A percentile compares a stretch with the other conserved stretches of the same genome.
Evolutionary conservation across 2,329 filamentous ascomycete species (phyloP).

Genomic region (Colletotrichum euphorbiae): DNA sequence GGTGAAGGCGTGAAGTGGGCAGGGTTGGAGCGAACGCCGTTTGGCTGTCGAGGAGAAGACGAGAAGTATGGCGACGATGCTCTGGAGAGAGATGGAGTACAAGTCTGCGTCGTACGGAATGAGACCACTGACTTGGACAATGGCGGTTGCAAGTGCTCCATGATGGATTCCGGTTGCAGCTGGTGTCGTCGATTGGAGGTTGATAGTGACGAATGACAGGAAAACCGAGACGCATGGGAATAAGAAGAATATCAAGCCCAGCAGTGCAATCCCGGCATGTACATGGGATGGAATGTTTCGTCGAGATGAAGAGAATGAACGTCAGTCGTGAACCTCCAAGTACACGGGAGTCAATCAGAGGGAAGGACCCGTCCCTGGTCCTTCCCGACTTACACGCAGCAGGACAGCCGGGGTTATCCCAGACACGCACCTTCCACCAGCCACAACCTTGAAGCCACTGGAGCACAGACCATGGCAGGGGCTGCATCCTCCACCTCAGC

Average conservation of each 20-base stretch:
- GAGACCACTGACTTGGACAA: not conserved
- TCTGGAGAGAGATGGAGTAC: not conserved
- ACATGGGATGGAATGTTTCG: too few relatives aligned
- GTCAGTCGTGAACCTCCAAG: not conserved
- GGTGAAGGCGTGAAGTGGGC: not conserved
- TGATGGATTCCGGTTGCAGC: not conserved
- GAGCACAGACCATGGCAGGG: constrained; percentile 11
- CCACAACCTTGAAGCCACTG: constrained; percentile 10
- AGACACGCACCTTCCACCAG: not conserved
- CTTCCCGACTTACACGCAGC: constrained; percentile 36
- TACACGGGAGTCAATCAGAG: not conserved
- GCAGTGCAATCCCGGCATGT: too few relatives aligned
- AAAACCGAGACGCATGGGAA: too few relatives aligned
- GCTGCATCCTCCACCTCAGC: not conserved
- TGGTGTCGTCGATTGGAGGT: too few relatives aligned
- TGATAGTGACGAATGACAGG: too few relatives aligned
- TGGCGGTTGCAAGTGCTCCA: not conserved
- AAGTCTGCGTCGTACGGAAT: not conserved
- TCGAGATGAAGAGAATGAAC: not conserved
- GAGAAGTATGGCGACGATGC: constrained; percentile 23
- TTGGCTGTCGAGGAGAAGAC: not conserved
- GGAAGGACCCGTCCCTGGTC: not conserved
- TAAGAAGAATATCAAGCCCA: too few relatives aligned
- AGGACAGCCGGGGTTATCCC: constrained; percentile 26
- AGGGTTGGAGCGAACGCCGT: not conserved